Evolutionary conservation across 345 rosid genomes (phyloP).

Genomic region (Eucalyptus polybractea): DNA sequence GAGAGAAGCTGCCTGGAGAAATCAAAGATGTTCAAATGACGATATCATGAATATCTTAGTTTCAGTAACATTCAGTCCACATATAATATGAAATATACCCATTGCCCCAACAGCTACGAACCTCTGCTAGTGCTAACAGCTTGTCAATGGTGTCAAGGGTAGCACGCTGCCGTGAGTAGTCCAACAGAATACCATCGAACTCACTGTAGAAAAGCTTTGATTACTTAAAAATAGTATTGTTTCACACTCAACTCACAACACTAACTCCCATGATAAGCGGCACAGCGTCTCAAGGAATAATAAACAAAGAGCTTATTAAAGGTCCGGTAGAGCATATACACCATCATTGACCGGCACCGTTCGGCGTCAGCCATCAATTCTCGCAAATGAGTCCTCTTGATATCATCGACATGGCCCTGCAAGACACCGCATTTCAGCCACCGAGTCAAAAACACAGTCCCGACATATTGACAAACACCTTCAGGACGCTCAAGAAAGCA

Average conservation of each 20-base stretch:
- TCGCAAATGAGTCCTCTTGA: conserved; percentile 69
- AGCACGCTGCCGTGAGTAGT: conserved; percentile 74
- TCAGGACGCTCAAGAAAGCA: background rate
- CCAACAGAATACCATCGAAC: conserved; percentile 62
- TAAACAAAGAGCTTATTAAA: background rate
- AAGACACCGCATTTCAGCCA: background rate
- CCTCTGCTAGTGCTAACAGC: conserved; percentile 73
- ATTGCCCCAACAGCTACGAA: conserved; percentile 2
- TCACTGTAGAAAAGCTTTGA: conserved; percentile 24
- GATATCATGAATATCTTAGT: background rate
- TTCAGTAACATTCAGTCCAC: background rate
- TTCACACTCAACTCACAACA: background rate
- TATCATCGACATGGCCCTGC: conserved; percentile 64
- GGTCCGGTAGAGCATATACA: conserved; percentile 23
- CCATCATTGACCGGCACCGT: conserved; percentile 66
- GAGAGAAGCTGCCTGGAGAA: conserved; percentile 58
- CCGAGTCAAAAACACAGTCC: background rate
- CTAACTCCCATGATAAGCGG: background rate
- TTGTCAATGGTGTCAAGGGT: conserved; percentile 51
- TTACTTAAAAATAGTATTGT: background rate
- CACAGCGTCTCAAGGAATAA: background rate
- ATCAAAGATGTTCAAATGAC: background rate
- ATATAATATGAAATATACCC: background rate
- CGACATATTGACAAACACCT: background rate
- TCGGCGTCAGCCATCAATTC: conserved; percentile 56